Base-by-base conservation (phyloP, 306 rosid species). In the Rosa rugosa region DNA sequence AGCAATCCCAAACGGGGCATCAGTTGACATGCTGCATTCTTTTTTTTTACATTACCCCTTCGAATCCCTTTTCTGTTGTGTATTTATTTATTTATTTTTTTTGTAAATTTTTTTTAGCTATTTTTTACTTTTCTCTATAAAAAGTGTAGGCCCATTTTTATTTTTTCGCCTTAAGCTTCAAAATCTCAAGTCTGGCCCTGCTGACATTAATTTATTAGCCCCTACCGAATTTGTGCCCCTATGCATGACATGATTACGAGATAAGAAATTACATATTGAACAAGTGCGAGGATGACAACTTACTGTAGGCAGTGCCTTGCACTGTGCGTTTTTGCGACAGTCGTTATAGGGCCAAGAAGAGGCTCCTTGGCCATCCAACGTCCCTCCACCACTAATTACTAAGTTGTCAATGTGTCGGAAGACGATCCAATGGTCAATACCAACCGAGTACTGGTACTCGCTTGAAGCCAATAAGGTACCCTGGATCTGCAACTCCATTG, bases 321-420 rank as follows among this genome's bases (percentile, higher is more conserved):
- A 86, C 6, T 27, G 3, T 11, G 74, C 17, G 25, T 27, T 9
- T 23, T 10, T 8, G 0, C 0, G 10, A 50, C 85, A 83, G 25
- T 12, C 20, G 46, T 73, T 73, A 78, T 60, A 36, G 68, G 49
- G 42, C 89, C 83, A 80, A 70, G 85, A 75, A 31, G 79, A 25
- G 34, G 77, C 9, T 3, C 87, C 87, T 69, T 64, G 85, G 6
- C 84, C 87, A 64, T 80, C 80, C 27, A 81, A 59, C n/a, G 51
- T 22, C 44, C 89, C 87, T 18, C 71, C 75, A 3, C 85, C 89
- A 18, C 11, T 2, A 16, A 86, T 11, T 0, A 11, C 25, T 4
- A 86, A 67, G 53, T 59, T 38, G 17, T 66, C 56, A 3, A 86
- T 31, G 16, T 50, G 8, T 47, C 14, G 71, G 57, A 86, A 74